Base-by-base conservation (phyloP, 2,329 filamentous ascomycete genomes). In the Fusarium redolens region DNA sequence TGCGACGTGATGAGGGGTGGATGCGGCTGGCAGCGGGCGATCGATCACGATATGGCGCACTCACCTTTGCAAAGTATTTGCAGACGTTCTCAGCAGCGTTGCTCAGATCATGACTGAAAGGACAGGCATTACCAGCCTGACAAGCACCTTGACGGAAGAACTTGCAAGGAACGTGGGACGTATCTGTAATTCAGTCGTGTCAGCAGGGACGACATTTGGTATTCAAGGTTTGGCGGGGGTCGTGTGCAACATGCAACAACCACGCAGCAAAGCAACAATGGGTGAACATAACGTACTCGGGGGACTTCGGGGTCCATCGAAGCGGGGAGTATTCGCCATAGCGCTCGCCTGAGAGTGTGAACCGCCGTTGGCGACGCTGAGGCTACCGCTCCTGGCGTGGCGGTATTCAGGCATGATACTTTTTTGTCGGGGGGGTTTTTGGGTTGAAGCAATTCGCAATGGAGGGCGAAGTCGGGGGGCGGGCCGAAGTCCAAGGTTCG, bases 11-110 rank as follows among this genome's bases (percentile, higher is more conserved):
- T 54, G 54, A 56, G 38, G 44, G 40, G 52, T 44, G 50, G 67
- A 69, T 60, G 37, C 58, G 59, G 51, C 45, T 40, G 65, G 41
- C 56, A 66, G 62, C 58, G 43, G 52, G 66, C 65, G 65, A 65
- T 61, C 50, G 66, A 66, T 61, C 61, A 68, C 63, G 71, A 72
- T 72, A 68, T 66, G 61, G 71, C 74, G 73, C 73, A 81, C 85
- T 78, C 86, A 97, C 95, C 92, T 98, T 99, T 80, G 95, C 93
- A 82, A 98, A 99, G 85, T 98, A 99, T 85, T 98, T 99, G 91
- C 96, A 99, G 74, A 97, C 91, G 70, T 93, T 95, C 81, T 98
- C 94, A 57, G 93, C 90, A 44, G 95, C 90, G 35, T 91, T 89
- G 80, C 96, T 93, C 73, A 96, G 91, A 73, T 97, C 96, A 85